phyloP scores from a whole-genome alignment of 2,329 filamentous ascomycete genomes.

The Penicillium sclerotigenum region DNA sequence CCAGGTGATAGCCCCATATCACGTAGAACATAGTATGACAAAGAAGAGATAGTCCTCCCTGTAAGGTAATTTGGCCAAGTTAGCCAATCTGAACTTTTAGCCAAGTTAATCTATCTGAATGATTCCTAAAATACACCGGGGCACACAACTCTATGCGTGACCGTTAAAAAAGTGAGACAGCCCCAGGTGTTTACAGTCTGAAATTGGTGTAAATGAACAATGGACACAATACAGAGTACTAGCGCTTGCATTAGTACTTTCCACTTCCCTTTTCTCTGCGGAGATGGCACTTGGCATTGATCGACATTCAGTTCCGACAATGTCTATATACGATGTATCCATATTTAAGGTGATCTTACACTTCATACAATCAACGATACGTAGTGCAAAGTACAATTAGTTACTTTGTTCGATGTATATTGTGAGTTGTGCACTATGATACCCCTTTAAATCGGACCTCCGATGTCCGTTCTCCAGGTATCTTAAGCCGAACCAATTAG shows the following conservation, averaged over 20 bases:
- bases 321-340: too few relatives aligned
- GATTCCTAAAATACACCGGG: not conserved
- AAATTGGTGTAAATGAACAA: not conserved
- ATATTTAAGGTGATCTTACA: too few relatives aligned
- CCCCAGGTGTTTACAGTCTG: constrained; percentile 4
- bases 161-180: constrained; percentile 1
- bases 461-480: not conserved
- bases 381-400: not conserved
- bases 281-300: not conserved
- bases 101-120: not conserved
- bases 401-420: not conserved
- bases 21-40: not conserved
- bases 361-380: not conserved
- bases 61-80: not conserved
- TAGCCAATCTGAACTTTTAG: not conserved
- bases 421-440: not conserved
- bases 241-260: not conserved
- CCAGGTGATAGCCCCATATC: not conserved
- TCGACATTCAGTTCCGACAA: not conserved
- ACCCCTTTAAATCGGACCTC: not conserved
- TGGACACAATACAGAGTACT: not conserved
- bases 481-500: not conserved
- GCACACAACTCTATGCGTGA: not conserved
- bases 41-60: not conserved
- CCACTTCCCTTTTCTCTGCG: not conserved